A percentile compares a stretch with the other conserved stretches of the same genome.
These are phyloP conservation scores for Coemansia sp. DNA, from an alignment of 192 early-diverging fungal genomes.

Conservation along the genomic window DNA sequence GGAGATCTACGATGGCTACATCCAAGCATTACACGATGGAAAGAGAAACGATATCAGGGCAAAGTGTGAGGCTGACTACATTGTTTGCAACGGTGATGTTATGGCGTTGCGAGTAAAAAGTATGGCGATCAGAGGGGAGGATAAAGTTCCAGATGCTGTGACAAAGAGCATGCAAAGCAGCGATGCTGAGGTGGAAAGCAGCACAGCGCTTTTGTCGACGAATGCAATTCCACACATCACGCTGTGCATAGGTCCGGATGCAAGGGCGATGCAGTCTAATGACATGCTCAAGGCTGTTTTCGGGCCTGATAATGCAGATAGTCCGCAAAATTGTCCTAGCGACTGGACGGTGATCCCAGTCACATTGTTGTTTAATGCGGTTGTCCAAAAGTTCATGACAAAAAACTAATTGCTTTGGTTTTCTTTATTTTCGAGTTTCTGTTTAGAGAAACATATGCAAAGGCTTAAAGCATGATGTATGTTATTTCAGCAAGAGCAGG, in stretches of 20 bases:
- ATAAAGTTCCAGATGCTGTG: constrained; percentile 10
- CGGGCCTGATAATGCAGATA: constrained; percentile 33
- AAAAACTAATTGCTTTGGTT: constrained; percentile 5
- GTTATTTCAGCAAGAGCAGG: neutral
- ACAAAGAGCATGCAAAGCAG: neutral
- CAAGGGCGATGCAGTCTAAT: constrained; percentile 39
- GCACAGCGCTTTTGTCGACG: constrained; percentile 1
- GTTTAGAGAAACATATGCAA: neutral
- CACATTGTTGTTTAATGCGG: constrained; percentile 32
- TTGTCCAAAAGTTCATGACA: constrained; percentile 28
- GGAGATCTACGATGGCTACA: constrained; percentile 32
- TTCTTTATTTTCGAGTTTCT: constrained; percentile 6
- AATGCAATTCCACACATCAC: constrained; percentile 52
- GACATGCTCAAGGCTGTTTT: constrained; percentile 44
- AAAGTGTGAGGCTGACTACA: constrained; percentile 47
- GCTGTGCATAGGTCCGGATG: constrained; percentile 20
- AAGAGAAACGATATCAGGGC: neutral
- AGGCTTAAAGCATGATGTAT: neutral
- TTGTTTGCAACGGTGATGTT: constrained; percentile 54
- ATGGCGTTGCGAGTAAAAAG: constrained; percentile 44
- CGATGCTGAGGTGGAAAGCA: neutral
- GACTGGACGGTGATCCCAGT: constrained; percentile 46
- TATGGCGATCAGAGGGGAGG: constrained; percentile 11
- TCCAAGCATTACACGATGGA: neutral
- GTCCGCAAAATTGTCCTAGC: constrained; percentile 16